Evolutionary conservation across 1,284 basidiomycete genomes (phyloP).

Genomic region (Meira nashicola): DNA sequence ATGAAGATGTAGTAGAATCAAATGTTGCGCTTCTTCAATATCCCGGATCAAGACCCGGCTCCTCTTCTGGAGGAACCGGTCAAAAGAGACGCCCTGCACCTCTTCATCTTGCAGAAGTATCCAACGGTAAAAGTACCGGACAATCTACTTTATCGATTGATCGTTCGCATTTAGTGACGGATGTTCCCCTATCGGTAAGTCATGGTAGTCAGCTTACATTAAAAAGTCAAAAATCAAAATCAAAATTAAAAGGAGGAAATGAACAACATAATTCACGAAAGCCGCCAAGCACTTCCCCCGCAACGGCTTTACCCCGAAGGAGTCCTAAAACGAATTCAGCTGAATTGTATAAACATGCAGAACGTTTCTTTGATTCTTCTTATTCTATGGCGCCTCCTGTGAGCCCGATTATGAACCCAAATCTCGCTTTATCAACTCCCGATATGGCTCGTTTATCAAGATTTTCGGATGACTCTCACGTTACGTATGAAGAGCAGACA

Average conservation of each 20-base stretch:
- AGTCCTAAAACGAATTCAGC: not conserved
- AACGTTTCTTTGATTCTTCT: constrained; percentile 21
- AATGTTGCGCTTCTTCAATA: not conserved
- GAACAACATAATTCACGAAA: not conserved
- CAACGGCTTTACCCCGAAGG: not conserved
- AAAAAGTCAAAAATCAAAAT: not conserved
- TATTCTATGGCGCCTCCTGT: not conserved
- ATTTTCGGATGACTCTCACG: not conserved
- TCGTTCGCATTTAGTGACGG: not conserved
- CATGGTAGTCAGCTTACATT: constrained; percentile 14
- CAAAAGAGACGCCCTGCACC: too few species aligned
- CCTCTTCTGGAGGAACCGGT: too few species aligned
- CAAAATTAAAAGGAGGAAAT: not conserved
- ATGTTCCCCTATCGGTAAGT: constrained; percentile 13
- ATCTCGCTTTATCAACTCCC: not conserved
- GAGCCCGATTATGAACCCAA: not conserved
- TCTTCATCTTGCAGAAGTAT: too few species aligned
- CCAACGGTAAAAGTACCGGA: too few species aligned
- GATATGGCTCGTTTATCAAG: not conserved
- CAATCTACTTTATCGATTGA: too few species aligned
- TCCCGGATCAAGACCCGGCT: not conserved
- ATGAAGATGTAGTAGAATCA: not conserved
- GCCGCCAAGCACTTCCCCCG: not conserved
- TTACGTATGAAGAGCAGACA: not conserved
- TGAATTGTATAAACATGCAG: constrained; percentile 28